Percentiles rank a stretch among this genome's conserved stretches.
phyloP scores from a whole-genome alignment of 768 basidiomycete species.

The Mycena floridula region DNA sequence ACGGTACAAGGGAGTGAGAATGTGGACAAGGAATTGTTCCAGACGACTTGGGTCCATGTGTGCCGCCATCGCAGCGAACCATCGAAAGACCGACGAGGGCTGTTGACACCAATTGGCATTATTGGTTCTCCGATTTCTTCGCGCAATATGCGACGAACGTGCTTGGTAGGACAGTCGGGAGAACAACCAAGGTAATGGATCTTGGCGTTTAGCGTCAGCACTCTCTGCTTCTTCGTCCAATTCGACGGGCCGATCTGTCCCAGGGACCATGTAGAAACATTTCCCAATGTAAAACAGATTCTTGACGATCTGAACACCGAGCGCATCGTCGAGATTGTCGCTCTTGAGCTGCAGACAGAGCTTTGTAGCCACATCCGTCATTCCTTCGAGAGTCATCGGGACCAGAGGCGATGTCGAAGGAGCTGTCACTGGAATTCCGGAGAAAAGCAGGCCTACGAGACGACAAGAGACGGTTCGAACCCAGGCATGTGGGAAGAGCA shows the following conservation, averaged over 20 bases:
- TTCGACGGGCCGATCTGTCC: slow-evolving; percentile 25
- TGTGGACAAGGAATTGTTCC: slow-evolving; percentile 72
- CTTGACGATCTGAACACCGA: slow-evolving; percentile 85
- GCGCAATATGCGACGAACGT: slow-evolving; percentile 65
- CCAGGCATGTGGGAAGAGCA: slow-evolving; percentile 93
- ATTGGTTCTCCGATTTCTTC: slow-evolving; percentile 46
- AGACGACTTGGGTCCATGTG: slow-evolving; percentile 54
- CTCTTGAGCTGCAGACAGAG: slow-evolving; percentile 77
- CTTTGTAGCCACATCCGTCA: slow-evolving; percentile 71
- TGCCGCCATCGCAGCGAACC: slow-evolving; percentile 90
- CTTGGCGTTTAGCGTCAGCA: slow-evolving; percentile 18
- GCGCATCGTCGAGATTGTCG: slow-evolving; percentile 61
- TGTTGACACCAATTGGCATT: slow-evolving; percentile 76
- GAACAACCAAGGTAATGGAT: slow-evolving; percentile 88
- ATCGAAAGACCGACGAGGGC: slow-evolving; percentile 74
- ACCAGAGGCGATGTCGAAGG: slow-evolving; percentile 15
- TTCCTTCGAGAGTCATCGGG: slow-evolving; percentile 22
- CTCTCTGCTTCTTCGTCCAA: slow-evolving; percentile 20
- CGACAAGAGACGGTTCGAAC: slow-evolving; percentile 79
- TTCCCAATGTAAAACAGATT: slow-evolving; percentile 91
- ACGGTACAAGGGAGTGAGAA: slow-evolving; percentile 82
- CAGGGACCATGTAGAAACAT: slow-evolving; percentile 54
- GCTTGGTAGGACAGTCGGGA: slow-evolving; percentile 89
- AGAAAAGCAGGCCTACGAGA: slow-evolving; percentile 66
- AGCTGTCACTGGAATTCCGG: slow-evolving; percentile 37